Evolutionary conservation across 2,329 filamentous ascomycete species (phyloP), one percentile per base, ranked within the genome.

Genomic region (Hymenoscyphus fructigenus): DNA sequence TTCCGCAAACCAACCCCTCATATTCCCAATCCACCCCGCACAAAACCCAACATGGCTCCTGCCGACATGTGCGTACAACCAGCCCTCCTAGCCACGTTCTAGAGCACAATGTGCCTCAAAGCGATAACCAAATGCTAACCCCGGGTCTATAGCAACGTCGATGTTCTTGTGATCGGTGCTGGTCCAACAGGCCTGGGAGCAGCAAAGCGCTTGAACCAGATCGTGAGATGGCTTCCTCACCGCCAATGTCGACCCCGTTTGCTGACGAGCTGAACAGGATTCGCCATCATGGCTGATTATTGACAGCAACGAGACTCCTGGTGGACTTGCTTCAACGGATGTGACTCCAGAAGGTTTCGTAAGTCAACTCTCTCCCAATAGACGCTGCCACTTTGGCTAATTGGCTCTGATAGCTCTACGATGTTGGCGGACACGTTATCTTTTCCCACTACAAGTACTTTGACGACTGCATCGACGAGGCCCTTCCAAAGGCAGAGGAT

Each of bases 381-480:
- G 53, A 56, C 66, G 65, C 36, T 57, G 67, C 77, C 63, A 55
- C 32, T 17, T 44, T 44, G 38, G 74, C 72, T 60, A 72, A 61
- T 29, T 67, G 60, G 12, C 23, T 28, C 20, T 1, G 23, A 55
- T 55, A 97, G 94, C 88, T 99, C 75, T 99, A 97, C 86, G 95
- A 99, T 82, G 95, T 99, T 55, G 79, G 83, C 60, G 82, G 83
- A 50, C 81, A 76, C 59, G 78, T 86, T 65, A 77, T 84, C 47
- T 83, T 86, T 70, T 75, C 77, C 32, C 81, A 85, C 87, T 99
- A 99, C 90, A 97, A 97, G 84, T 99, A 99, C 88, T 99, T 99
- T 79, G 95, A 99, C 82, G 95, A 99, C 84, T 96, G 92, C 84
- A 90, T 99, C 78, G 87, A 98, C 79, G 95, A 99, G 85, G 95